Conservation (phyloP, 1,284 basidiomycete species). For the Pseudozyma pruni region DNA sequence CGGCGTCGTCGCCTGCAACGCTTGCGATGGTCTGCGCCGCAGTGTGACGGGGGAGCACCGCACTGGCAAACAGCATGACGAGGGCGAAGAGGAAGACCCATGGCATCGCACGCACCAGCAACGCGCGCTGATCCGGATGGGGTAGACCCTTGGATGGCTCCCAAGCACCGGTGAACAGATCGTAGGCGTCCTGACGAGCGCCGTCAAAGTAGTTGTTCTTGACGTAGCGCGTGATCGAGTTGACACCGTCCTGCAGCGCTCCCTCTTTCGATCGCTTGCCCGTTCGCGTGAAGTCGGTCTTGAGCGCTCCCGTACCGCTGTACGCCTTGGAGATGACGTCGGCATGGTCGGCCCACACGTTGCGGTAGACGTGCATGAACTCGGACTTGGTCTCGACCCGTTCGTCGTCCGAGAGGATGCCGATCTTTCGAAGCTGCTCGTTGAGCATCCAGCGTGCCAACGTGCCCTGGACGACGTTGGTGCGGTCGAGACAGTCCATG, state of each 20-base stretch:
- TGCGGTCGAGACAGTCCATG: slow-evolving; percentile 91
- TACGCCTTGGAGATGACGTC: slow-evolving; percentile 91
- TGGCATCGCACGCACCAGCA: slow-evolving; percentile 85
- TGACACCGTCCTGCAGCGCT: slow-evolving; percentile 84
- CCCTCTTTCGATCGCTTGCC: slow-evolving; percentile 86
- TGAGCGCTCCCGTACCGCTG: slow-evolving; percentile 92
- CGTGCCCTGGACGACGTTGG: slow-evolving; percentile 86
- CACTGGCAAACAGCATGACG: slow-evolving; percentile 75
- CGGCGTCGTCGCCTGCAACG: slow-evolving; percentile 10
- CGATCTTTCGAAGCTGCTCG: slow-evolving; percentile 76
- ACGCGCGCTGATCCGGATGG: slow-evolving; percentile 80
- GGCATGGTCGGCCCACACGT: slow-evolving; percentile 98
- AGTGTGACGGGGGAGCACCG: slow-evolving; percentile 49
- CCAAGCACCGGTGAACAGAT: slow-evolving; percentile 93
- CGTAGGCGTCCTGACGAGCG: slow-evolving; percentile 76
- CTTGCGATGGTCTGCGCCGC: slow-evolving; percentile 21
- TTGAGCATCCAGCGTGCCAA: slow-evolving; percentile 69
- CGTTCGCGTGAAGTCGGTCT: slow-evolving; percentile 92
- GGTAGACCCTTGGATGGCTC: slow-evolving; percentile 75
- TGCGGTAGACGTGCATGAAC: slow-evolving; percentile 80
- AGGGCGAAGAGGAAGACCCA: slow-evolving; percentile 80
- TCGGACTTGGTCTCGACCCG: slow-evolving; percentile 57
- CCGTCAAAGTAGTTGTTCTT: slow-evolving; percentile 99
- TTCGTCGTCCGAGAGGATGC: slow-evolving; percentile 53
- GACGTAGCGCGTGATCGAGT: slow-evolving; percentile 86